Evolutionary conservation across 345 rosid species (phyloP).

Genomic region (Xanthoceras sorbifolium): DNA sequence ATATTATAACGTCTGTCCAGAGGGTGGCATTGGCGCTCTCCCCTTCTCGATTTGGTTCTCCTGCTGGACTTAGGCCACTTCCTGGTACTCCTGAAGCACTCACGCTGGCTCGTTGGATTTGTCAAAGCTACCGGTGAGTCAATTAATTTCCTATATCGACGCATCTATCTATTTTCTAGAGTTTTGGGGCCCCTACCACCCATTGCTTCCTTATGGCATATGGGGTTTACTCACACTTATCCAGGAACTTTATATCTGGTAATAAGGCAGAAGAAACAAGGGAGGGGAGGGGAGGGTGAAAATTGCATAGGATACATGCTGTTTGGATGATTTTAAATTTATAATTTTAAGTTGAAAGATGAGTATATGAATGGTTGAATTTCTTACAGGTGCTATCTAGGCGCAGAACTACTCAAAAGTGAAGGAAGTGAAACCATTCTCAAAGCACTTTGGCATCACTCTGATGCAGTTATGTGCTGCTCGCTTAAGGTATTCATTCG

Average conservation of each 20-base stretch:
- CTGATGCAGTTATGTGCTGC: conserved; percentile 90
- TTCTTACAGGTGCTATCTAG: conserved; percentile 66
- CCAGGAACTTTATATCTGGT: background rate
- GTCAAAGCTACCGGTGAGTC: conserved; percentile 68
- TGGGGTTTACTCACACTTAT: too few species aligned
- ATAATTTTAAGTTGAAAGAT: background rate
- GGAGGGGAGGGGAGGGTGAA: too few species aligned
- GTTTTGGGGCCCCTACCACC: too few species aligned
- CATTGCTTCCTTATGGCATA: too few species aligned
- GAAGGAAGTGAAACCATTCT: conserved; percentile 74
- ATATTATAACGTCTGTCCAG: conserved; percentile 88
- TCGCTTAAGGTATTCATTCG: conserved; percentile 62
- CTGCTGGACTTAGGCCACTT: conserved; percentile 58
- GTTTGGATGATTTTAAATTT: background rate
- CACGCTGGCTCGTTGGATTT: conserved; percentile 88
- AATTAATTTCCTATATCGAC: background rate
- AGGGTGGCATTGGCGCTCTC: conserved; percentile 96
- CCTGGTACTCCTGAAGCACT: conserved; percentile 89
- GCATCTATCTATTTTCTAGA: background rate
- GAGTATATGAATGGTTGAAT: background rate
- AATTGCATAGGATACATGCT: too few species aligned
- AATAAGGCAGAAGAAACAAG: too few species aligned
- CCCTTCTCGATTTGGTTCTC: conserved; percentile 68
- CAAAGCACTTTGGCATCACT: conserved; percentile 84
- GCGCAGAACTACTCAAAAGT: conserved; percentile 74